Percentiles rank a stretch among this genome's conserved stretches.
Evolutionary conservation across 805 yeast species (phyloP).

Genomic region (Metschnikowia baotianmanensis): DNA sequence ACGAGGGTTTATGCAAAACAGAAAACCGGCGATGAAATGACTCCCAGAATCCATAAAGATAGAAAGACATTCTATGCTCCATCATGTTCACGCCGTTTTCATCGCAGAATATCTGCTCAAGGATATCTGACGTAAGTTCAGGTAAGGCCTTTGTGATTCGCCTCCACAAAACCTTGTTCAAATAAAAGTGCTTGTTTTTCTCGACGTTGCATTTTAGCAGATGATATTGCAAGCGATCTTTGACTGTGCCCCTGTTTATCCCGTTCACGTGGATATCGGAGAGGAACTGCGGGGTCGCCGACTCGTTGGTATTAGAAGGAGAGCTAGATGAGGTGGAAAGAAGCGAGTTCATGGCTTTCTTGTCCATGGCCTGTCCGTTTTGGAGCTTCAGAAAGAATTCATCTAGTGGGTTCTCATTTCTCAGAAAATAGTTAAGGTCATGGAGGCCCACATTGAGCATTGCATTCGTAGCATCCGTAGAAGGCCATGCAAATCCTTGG

Average conservation of each 20-base stretch:
- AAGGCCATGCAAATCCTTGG: not conserved
- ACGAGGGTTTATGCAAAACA: conserved; percentile 58
- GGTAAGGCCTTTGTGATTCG: conserved; percentile 32
- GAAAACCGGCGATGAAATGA: conserved; percentile 60
- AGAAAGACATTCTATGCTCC: conserved; percentile 37
- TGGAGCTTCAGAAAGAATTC: conserved; percentile 26
- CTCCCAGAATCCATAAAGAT: conserved; percentile 49
- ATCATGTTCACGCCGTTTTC: conserved; percentile 22
- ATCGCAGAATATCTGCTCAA: conserved; percentile 28
- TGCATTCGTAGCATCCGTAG: conserved; percentile 6
- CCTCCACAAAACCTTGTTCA: conserved; percentile 38
- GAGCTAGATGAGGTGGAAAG: conserved; percentile 30
- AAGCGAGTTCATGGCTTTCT: too few species aligned
- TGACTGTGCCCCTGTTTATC: conserved; percentile 6
- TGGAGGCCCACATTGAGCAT: conserved; percentile 27
- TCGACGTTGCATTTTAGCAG: conserved; percentile 23
- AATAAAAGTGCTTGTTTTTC: conserved; percentile 34
- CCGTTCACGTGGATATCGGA: conserved; percentile 13
- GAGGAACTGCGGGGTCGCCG: conserved; percentile 18
- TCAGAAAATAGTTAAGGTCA: conserved; percentile 38
- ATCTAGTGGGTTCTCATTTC: conserved; percentile 39
- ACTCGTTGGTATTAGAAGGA: conserved; percentile 31
- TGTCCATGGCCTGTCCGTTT: conserved; percentile 6
- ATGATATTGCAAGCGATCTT: conserved; percentile 18
- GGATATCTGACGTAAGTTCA: conserved; percentile 21